Base-by-base conservation (phyloP, 1,284 basidiomycete genomes). In the Ceratobasidium sp. region DNA sequence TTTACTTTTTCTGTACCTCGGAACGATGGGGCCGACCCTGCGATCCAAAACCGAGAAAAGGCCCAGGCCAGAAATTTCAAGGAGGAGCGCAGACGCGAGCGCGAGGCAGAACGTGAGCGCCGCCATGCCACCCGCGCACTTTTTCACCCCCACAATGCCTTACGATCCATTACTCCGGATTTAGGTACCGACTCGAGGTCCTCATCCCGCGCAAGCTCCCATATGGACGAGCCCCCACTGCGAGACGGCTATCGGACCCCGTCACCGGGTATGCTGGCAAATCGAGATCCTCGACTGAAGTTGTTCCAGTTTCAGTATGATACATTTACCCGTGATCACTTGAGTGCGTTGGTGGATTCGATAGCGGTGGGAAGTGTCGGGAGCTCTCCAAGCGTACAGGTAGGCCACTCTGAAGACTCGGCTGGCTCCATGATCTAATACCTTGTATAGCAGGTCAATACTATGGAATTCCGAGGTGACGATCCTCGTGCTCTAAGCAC, bases 221-320 rank as follows among this genome's bases (percentile, higher is more conserved):
- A 39, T 39, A 27, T 27, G 33, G 50, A 68, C 29, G 49, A 54
- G 27, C 44, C 54, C 14, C 33, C 44, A 19, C 29, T 44, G 21
- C 56, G 58, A 53, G 57, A 64, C 19, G 68, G 59, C 44, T 29
- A 36, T 11, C 47, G 30, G 36, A 57, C 59, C 30, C 69, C 36
- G 5, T 62, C 33, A 14, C 69, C 49, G 39, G 62, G 46, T 47
- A 58, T 7, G 36, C 47, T 70, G 7, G 72, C 85, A 19, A 73
- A 80, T 14, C 86, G 86, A 21, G 89, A 91, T 74, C 85, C 90
- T 2, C 87, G 87, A 14, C 83, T 95, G 7, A 88, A 88, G 4
- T 82, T 96, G 36, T 97, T 97, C 79, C 89, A 93, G 74, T 91
- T 93, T 71, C 87, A 91, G 71, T 96, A 96, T 76, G 95, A 98